phyloP scores from a whole-genome alignment of 768 basidiomycete genomes.

The Jaapia argillacea region DNA sequence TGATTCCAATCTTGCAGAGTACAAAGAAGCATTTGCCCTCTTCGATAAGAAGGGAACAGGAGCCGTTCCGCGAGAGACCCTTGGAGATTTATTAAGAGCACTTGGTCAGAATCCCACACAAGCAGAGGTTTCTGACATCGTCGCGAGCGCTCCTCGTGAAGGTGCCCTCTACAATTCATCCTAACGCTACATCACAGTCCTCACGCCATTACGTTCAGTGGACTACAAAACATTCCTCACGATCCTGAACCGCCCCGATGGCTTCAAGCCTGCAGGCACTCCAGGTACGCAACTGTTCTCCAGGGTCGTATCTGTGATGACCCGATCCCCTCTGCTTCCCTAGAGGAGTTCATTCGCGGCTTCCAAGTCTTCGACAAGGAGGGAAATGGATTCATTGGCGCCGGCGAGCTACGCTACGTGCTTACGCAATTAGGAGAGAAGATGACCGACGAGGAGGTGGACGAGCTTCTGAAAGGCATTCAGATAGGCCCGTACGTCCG shows the following conservation, averaged over 20 bases:
- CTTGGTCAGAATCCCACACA: constrained; percentile 99
- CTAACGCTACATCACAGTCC: too few species aligned
- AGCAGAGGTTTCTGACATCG: constrained; percentile 86
- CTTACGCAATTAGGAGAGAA: constrained; percentile 97
- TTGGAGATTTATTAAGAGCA: constrained; percentile 89
- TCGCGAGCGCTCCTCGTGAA: constrained; percentile 61
- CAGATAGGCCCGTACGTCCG: constrained; percentile 74
- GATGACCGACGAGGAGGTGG: constrained; percentile 96
- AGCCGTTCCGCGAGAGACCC: constrained; percentile 73
- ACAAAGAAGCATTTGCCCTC: constrained; percentile 95
- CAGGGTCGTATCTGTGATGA: background rate
- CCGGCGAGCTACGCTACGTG: constrained; percentile 79
- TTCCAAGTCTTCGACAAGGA: constrained; percentile 99
- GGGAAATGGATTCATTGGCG: constrained; percentile 86
- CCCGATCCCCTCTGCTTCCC: constrained; percentile 1
- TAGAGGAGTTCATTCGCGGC: constrained; percentile 98
- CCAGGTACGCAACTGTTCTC: constrained; percentile 53
- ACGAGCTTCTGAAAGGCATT: constrained; percentile 93
- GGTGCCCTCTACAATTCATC: constrained; percentile 34
- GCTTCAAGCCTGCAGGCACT: constrained; percentile 95
- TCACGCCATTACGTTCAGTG: constrained; percentile 51
- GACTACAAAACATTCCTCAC: constrained; percentile 87
- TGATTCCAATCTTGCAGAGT: constrained; percentile 42
- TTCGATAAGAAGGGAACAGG: constrained; percentile 97
- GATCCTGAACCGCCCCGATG: constrained; percentile 91